A percentile compares a stretch with the other conserved stretches of the same genome.
These are phyloP conservation scores for Ceratocystis variospora DNA, from an alignment of 2,329 filamentous ascomycete genomes.

Conservation along the genomic window DNA sequence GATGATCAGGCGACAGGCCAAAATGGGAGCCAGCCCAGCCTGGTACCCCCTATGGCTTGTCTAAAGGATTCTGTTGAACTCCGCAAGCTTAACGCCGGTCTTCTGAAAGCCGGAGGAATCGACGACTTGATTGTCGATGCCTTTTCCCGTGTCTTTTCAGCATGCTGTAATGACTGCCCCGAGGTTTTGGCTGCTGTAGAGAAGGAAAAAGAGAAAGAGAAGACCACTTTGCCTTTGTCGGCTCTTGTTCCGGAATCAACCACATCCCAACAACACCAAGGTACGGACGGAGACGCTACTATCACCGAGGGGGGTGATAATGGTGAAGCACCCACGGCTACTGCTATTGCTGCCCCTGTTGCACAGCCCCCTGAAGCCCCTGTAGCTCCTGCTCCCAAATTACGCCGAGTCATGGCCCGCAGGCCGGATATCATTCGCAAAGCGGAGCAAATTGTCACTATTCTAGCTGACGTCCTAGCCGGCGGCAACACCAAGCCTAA, in stretches of 20 bases:
- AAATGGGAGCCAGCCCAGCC: background rate
- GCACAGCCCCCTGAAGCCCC: background rate
- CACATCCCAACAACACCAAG: background rate
- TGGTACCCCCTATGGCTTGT: slow-evolving; percentile 33
- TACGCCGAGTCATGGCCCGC: slow-evolving; percentile 34
- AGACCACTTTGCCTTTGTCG: slow-evolving; percentile 21
- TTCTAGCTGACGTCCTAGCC: slow-evolving; percentile 1
- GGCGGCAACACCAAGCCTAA: background rate
- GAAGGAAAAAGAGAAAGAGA: slow-evolving; percentile 28
- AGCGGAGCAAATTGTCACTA: slow-evolving; percentile 42
- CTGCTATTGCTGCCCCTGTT: slow-evolving; percentile 1
- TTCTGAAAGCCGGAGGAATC: slow-evolving; percentile 74
- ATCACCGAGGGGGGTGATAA: slow-evolving; percentile 24
- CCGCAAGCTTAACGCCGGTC: slow-evolving; percentile 64
- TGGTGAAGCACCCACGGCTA: slow-evolving; percentile 14
- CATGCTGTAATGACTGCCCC: slow-evolving; percentile 11
- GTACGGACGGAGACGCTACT: slow-evolving; percentile 4
- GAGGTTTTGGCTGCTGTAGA: slow-evolving; percentile 10
- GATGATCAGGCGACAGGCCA: slow-evolving; percentile 4
- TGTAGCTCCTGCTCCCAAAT: slow-evolving; percentile 22
- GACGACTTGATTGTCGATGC: slow-evolving; percentile 90
- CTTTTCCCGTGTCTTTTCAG: slow-evolving; percentile 41
- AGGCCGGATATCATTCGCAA: slow-evolving; percentile 46
- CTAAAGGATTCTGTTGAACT: slow-evolving; percentile 46
- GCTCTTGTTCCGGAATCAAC: background rate